These are phyloP conservation scores for Conticribra weissflogii DNA, from an alignment of 108 stramenopile genomes.

Conservation along the genomic window DNA sequence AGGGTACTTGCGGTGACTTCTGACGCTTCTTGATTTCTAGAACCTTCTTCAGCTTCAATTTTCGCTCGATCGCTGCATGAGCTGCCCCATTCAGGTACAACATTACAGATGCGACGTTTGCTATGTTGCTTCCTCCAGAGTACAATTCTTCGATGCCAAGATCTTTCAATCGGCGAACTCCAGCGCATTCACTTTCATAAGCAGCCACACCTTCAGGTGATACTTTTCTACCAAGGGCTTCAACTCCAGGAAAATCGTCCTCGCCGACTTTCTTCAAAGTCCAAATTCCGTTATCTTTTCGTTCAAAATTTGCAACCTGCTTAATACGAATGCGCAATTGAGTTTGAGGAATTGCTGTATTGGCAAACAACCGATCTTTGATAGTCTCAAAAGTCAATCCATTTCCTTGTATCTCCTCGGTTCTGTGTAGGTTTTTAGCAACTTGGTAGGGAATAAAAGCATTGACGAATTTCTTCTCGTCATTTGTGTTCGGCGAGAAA, in stretches of 20 bases:
- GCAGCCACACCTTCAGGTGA: conserved; percentile 75
- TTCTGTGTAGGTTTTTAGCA: conserved; percentile 59
- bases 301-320: conserved; percentile 81
- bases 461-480: conserved; percentile 81
- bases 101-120: conserved; percentile 74
- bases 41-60: conserved; percentile 71
- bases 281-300: conserved; percentile 73
- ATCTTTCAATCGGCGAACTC: conserved; percentile 68
- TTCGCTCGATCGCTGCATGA: conserved; percentile 61
- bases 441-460: conserved; percentile 80
- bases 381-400: conserved; percentile 79
- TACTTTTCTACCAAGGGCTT: conserved; percentile 63
- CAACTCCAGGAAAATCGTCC: conserved; percentile 82
- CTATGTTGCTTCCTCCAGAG: conserved; percentile 58
- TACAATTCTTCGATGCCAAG: conserved; percentile 79
- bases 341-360: conserved; percentile 52
- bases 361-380: conserved; percentile 64
- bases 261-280: conserved; percentile 62
- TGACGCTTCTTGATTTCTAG: conserved; percentile 58
- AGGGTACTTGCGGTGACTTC: conserved; percentile 46
- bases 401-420: conserved; percentile 51
- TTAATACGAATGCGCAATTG: conserved; percentile 75
- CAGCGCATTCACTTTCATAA: conserved; percentile 69
- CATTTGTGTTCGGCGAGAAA: conserved; percentile 78
- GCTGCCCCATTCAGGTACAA: conserved; percentile 76